Evolutionary conservation across 768 basidiomycete species (phyloP).

Genomic region (Termitomyces sp.): DNA sequence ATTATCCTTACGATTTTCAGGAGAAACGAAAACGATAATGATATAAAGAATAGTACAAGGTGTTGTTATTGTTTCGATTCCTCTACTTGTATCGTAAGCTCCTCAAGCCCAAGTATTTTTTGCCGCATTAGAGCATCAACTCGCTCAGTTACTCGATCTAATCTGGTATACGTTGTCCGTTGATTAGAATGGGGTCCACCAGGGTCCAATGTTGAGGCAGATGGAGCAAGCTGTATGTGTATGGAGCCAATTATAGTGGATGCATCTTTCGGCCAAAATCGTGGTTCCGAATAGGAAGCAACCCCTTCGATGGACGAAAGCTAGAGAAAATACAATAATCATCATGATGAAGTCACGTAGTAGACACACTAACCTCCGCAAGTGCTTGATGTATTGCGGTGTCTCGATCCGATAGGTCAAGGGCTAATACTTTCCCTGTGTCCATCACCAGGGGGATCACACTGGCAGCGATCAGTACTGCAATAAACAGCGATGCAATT

Average conservation of each 20-base stretch:
- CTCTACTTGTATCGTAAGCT: conserved; percentile 89
- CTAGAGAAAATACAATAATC: conserved; percentile 34
- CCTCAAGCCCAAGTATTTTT: conserved; percentile 76
- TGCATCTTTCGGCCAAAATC: conserved; percentile 97
- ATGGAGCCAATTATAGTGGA: conserved; percentile 84
- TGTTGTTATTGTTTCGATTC: conserved; percentile 16
- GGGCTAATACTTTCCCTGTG: conserved; percentile 78
- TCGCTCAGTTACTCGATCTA: conserved; percentile 69
- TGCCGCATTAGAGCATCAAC: conserved; percentile 70
- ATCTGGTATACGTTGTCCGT: conserved; percentile 46
- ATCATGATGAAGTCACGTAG: not conserved
- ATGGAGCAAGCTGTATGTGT: conserved; percentile 77
- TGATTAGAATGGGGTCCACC: conserved; percentile 43
- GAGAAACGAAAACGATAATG: not conserved
- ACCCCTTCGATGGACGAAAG: conserved; percentile 73
- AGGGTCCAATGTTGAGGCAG: conserved; percentile 51
- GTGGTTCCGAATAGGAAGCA: conserved; percentile 69
- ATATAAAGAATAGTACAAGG: conserved; percentile 10
- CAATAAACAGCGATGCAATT: conserved; percentile 95
- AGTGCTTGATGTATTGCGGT: conserved; percentile 51
- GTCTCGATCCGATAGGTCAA: conserved; percentile 74
- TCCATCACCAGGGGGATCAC: conserved; percentile 95
- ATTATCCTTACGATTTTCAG: not conserved
- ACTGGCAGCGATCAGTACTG: conserved; percentile 89
- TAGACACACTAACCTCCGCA: conserved; percentile 43